Evolutionary conservation across 2,329 filamentous ascomycete genomes (phyloP).

Genomic region (Aspergillus oerlinghausenensis): DNA sequence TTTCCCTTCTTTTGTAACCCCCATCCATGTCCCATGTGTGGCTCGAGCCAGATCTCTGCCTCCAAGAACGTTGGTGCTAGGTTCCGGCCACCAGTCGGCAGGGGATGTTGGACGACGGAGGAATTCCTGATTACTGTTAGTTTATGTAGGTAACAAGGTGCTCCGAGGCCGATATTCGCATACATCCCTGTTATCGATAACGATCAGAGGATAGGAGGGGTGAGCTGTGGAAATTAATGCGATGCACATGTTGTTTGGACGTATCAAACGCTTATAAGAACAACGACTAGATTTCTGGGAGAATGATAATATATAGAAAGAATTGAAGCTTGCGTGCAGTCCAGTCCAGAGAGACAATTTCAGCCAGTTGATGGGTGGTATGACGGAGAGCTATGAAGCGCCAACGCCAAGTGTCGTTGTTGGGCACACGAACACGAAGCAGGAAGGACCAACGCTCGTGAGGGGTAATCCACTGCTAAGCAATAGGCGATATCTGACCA

Average conservation of each 20-base stretch:
- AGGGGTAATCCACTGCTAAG: background rate
- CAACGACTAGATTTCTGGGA: background rate
- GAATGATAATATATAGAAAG: background rate
- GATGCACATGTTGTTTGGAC: constrained; percentile 60
- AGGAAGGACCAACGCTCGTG: background rate
- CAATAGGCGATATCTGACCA: background rate
- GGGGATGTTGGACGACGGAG: constrained; percentile 56
- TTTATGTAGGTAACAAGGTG: background rate
- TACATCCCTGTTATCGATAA: constrained; percentile 74
- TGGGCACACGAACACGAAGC: background rate
- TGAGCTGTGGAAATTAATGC: constrained; percentile 70
- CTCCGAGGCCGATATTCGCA: constrained; percentile 3
- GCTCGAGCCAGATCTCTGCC: constrained; percentile 58
- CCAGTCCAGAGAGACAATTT: background rate
- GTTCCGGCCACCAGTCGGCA: constrained; percentile 57
- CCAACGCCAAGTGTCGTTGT: background rate
- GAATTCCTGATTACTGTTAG: constrained; percentile 50
- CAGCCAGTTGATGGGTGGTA: background rate
- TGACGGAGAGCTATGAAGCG: background rate
- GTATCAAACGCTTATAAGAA: constrained; percentile 38
- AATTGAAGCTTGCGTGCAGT: background rate
- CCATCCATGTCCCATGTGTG: constrained; percentile 61
- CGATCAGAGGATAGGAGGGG: constrained; percentile 68
- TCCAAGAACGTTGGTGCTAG: constrained; percentile 53
- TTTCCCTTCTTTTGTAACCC: constrained; percentile 56